Percentiles rank a stretch among this genome's conserved stretches.
These are phyloP conservation scores for Suillus paluster DNA, from an alignment of 768 basidiomycete genomes.

Conservation along the genomic window DNA sequence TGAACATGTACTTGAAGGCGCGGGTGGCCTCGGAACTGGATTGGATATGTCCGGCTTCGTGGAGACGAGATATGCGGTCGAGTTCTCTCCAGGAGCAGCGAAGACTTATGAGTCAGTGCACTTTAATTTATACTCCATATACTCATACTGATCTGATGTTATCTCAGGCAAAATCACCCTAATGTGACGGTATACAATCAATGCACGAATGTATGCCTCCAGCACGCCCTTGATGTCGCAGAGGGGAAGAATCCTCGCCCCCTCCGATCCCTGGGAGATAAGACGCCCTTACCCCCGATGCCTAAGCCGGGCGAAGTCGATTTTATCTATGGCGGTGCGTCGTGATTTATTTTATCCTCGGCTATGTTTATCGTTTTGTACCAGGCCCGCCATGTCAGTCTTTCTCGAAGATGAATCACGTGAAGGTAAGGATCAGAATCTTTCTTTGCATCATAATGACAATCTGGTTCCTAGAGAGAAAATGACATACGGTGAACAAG, in stretches of 20 bases:
- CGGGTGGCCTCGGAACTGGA: constrained; percentile 75
- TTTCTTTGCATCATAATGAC: background rate
- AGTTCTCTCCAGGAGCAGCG: constrained; percentile 66
- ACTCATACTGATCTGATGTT: constrained; percentile 6
- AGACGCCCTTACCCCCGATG: constrained; percentile 46
- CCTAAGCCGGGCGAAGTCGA: constrained; percentile 65
- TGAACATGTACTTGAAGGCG: constrained; percentile 48
- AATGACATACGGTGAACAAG: constrained; percentile 59
- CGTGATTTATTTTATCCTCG: constrained; percentile 1
- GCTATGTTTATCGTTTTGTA: constrained; percentile 2
- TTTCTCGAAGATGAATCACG: constrained; percentile 67
- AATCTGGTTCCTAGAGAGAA: constrained; percentile 43
- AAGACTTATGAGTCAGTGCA: constrained; percentile 59
- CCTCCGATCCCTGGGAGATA: constrained; percentile 46
- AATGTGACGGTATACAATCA: constrained; percentile 64
- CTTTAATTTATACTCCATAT: background rate
- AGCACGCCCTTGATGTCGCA: constrained; percentile 55
- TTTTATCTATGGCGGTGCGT: constrained; percentile 74
- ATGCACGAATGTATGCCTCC: constrained; percentile 61
- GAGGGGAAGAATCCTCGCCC: constrained; percentile 46
- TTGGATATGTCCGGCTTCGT: constrained; percentile 64
- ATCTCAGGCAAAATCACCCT: constrained; percentile 62
- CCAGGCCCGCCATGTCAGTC: constrained; percentile 79
- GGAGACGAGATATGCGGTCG: constrained; percentile 70
- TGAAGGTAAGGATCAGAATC: constrained; percentile 46